Base-by-base conservation (phyloP, 2,329 filamentous ascomycete species). In the Fusarium sp. region DNA sequence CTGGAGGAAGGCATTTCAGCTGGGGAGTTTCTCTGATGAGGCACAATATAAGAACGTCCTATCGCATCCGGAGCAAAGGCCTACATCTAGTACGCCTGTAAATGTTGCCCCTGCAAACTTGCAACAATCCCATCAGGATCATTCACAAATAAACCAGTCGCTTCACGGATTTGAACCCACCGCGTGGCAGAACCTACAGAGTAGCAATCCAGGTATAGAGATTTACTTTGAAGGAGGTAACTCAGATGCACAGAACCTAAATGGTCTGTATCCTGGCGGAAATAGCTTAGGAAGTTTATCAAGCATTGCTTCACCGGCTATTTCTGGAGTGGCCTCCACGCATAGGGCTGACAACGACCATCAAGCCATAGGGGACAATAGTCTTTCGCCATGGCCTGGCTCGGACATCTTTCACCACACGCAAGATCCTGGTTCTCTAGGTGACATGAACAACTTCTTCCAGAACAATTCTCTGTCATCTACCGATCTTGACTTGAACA, bases 1-100 rank as follows among this genome's bases (percentile, higher is more conserved):
- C 20, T 71, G 68, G 68, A 66, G 68, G 8, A 72, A 72, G n/a
- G 46, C 59, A 8, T 72, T 72, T 23, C 68, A 57, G 5, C 21
- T 69, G 6, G 68, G 51, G 21, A 48, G 48, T 4, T 66, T 63
- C 27, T 27, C 49, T 5, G 54, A 53, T 14, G 59, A 59, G 2
- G 8, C 50, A 4, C 32, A 55, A 12, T 69, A 59, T 7, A 54
- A 66, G 34, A 68, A 50, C 21, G 55, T 70, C 7, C 21, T 65
- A n/a, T 43, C 51, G 5, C 48, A 28, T 2, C 42, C 47, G 27
- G 27, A 66, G 14, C 40, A 66, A 16, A 40, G 27, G 11, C 18
- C 28, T 23, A 23, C 34, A 11, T 34, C 54, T 13, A 7, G 6
- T 43, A 9, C 32, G n/a, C 30, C 42, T 32, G 34, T 18, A 20